Evolutionary conservation across 2,329 filamentous ascomycete species (phyloP), one percentile per base, ranked within the genome.

Genomic region (Knoxdaviesia proteae): DNA sequence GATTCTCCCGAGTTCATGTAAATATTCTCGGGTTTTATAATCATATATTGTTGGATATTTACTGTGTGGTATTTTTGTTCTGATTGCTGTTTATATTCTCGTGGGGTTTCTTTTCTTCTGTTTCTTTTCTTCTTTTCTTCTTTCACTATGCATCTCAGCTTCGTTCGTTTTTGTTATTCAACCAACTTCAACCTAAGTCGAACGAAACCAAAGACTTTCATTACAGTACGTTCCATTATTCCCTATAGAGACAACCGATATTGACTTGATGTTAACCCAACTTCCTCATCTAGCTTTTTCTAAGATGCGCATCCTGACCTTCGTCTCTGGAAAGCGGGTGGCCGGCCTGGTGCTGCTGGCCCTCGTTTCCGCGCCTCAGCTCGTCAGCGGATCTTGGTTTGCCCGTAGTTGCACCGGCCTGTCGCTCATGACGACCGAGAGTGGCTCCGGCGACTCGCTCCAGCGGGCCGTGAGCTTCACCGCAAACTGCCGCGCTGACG

Each of bases 381-480:
- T 32, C 9, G 32, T n/a, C 31, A 10, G 31, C 11, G 32, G 20
- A 7, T 8, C 8, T 7, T 29, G 20, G 20, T 20, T 20, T 30
- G 29, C 34, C 8, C 33, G 11, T 4, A 36, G 31, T 11, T 10
- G n/a, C 31, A 30, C n/a, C 33, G 38, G 42, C n/a, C 20, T 34
- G 33, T 34, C 10, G 32, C n/a, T 34, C 32, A 8, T 8, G 5
- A 10, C 39, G 6, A 20, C 39, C n/a, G 31, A 10, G 4, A 40
- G 11, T 6, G 40, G 20, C 7, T 42, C 42, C 32, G 43, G 43
- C 33, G 40, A 38, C 33, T 32, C 35, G 29, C 34, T 45, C 11
- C 37, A 43, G 36, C 41, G 40, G 9, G 32, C 40, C 11, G 34
- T 41, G 4, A 43, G 34, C 20, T 46, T 44, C 37, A 29, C 39